Evolutionary conservation across 768 basidiomycete genomes (phyloP), one percentile per base, ranked within the genome.

Genomic region (Udeniomyces megalosporus): DNA sequence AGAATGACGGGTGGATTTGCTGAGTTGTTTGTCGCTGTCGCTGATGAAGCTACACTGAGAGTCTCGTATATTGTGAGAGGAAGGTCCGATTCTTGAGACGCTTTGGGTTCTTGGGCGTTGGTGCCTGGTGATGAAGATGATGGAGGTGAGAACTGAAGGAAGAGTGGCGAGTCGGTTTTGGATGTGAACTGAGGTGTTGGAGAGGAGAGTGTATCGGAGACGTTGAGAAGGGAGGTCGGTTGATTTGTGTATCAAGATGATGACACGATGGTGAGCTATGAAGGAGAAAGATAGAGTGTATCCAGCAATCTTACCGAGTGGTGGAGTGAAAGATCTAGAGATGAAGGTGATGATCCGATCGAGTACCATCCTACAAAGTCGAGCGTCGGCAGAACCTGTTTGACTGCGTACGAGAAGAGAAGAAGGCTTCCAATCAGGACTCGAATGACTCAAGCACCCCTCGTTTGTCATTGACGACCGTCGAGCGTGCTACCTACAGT

Each of bases 311-410:
- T n/a, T n/a, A n/a, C n/a, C n/a, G n/a, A n/a, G n/a, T n/a, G 83
- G 71, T 96, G 89, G 20, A 97, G 78, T 1, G 80, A 77, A 49
- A 89, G 82, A 69, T 97, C 90, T 22, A 76, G 77, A n/a, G 79
- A 69, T 1, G 83, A 83, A 0, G 89, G 89, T 12, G 77, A 72
- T 2, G 22, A 8, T 17, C 88, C 84, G 48, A 92, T 83, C 0
- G 86, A 87, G 74, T 99, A 99, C 95, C 95, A 99, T 8, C 95
- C 95, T 55, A 99, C 86, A 70, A 99, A 84, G 71, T 97, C 95
- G 35, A 97, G 79, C 0, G 91, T 90, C 12, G 95, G 95, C 73
- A 99, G 97, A 24, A 97, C 93, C 75, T 95, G 91, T 74, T 93
- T 93, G 78, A 91, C 93, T 97, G 73, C 2, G 5, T n/a, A n/a